These are phyloP conservation scores for Mycena crocata DNA, from an alignment of 768 basidiomycete species.

Conservation along the genomic window DNA sequence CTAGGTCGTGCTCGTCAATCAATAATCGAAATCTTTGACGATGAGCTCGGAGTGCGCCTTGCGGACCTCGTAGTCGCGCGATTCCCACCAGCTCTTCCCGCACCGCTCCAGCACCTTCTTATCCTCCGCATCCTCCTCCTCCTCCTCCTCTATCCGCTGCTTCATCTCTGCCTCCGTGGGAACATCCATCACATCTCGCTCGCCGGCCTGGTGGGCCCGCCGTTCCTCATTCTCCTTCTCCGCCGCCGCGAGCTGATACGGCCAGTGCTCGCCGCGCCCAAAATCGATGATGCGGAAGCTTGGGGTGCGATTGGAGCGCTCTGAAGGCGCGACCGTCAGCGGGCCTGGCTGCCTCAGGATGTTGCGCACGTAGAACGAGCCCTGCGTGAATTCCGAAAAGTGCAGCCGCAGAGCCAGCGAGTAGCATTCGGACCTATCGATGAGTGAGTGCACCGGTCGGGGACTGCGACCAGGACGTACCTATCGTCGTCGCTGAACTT, in stretches of 20 bases:
- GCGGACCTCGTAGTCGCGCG: constrained; percentile 26
- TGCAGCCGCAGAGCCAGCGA: constrained; percentile 57
- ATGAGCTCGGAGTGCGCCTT: constrained; percentile 28
- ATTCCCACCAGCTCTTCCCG: constrained; percentile 15
- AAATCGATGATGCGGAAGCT: constrained; percentile 63
- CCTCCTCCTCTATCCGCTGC: not conserved
- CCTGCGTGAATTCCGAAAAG: constrained; percentile 48
- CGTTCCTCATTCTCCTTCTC: not conserved
- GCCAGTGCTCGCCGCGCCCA: constrained; percentile 45
- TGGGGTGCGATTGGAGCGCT: constrained; percentile 41
- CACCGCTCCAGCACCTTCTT: not conserved
- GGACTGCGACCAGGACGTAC: not conserved
- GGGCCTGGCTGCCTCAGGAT: constrained; percentile 55
- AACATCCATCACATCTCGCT: not conserved
- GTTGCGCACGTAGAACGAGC: constrained; percentile 55
- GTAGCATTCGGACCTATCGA: constrained; percentile 25
- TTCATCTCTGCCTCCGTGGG: constrained; percentile 24
- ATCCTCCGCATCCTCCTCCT: not conserved
- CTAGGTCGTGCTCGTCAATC: no score
- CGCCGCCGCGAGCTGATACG: not conserved
- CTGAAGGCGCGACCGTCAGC: constrained; percentile 42
- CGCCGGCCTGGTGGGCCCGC: not conserved
- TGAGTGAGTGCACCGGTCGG: not conserved
- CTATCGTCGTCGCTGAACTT: constrained; percentile 19
- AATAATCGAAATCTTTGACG: constrained; percentile 23